Evolutionary conservation across 1,284 basidiomycete genomes (phyloP).

Genomic region (Sphagnurus paluster): DNA sequence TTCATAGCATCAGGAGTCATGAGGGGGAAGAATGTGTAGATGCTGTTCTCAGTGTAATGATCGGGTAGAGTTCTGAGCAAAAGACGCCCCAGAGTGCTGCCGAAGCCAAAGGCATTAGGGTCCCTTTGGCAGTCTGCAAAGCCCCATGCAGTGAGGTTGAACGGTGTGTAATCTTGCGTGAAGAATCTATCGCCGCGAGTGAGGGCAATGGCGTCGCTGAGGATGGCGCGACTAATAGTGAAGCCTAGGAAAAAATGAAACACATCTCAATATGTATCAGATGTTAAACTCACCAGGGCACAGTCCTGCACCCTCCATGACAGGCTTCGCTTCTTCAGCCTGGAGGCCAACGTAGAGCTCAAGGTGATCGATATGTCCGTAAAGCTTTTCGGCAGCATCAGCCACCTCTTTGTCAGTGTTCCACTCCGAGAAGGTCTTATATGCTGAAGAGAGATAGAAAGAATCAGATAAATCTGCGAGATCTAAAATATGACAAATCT

Average conservation of each 20-base stretch:
- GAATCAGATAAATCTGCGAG: not conserved
- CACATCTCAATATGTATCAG: not conserved
- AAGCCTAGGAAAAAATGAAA: slow-evolving; percentile 49
- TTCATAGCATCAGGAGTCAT: slow-evolving; percentile 76
- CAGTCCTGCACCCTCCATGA: slow-evolving; percentile 77
- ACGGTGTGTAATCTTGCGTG: slow-evolving; percentile 80
- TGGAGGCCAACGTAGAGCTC: slow-evolving; percentile 82
- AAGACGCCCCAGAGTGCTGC: slow-evolving; percentile 73
- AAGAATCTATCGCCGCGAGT: slow-evolving; percentile 84
- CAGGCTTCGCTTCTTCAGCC: slow-evolving; percentile 72
- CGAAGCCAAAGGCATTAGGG: slow-evolving; percentile 64
- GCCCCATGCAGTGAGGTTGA: slow-evolving; percentile 82
- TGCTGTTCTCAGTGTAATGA: slow-evolving; percentile 66
- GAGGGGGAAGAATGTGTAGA: slow-evolving; percentile 86
- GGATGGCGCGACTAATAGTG: slow-evolving; percentile 85
- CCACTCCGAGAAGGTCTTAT: slow-evolving; percentile 77
- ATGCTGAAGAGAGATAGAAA: slow-evolving; percentile 45
- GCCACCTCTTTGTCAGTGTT: slow-evolving; percentile 75
- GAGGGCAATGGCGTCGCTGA: slow-evolving; percentile 85
- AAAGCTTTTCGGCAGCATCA: slow-evolving; percentile 73
- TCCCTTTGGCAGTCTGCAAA: slow-evolving; percentile 78
- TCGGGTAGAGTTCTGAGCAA: slow-evolving; percentile 73
- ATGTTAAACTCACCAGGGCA: slow-evolving; percentile 62
- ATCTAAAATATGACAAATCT: slow-evolving; percentile 19
- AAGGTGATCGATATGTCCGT: slow-evolving; percentile 74